Evolutionary conservation across 176 grass and related monocot genomes (phyloP).

Genomic region (Hordeum marinum): DNA sequence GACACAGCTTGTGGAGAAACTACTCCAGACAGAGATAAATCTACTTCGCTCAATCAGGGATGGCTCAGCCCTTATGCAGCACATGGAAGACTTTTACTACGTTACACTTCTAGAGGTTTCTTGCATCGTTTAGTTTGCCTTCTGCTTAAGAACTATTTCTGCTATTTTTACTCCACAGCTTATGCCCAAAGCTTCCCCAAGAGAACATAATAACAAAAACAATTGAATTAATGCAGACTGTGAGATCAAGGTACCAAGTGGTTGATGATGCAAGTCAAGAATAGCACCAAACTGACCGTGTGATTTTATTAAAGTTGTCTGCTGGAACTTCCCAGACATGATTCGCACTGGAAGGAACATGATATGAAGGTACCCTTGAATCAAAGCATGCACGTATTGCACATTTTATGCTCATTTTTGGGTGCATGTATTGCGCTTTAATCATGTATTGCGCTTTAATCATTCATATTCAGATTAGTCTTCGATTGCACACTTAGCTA

Average conservation of each 20-base stretch:
- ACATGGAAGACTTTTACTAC: conserved; percentile 99
- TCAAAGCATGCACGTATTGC: background rate
- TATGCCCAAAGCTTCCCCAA: conserved; percentile 16
- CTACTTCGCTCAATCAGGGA: conserved; percentile 83
- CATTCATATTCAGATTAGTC: no score
- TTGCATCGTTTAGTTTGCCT: background rate
- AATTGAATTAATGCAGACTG: conserved; percentile 52
- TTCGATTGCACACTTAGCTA: background rate
- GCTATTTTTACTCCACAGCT: background rate
- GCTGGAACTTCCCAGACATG: background rate
- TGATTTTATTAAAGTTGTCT: conserved; percentile 3
- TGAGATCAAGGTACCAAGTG: conserved; percentile 54
- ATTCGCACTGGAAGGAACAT: background rate
- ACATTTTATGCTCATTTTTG: no score
- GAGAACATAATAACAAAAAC: background rate
- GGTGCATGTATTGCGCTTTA: no score
- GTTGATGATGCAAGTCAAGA: conserved; percentile 31
- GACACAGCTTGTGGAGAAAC: conserved; percentile 84
- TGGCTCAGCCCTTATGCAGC: conserved; percentile 97
- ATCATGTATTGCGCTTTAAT: no score
- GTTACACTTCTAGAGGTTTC: conserved; percentile 92
- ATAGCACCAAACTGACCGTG: conserved; percentile 7
- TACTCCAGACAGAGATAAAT: conserved; percentile 94
- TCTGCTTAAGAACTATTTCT: conserved; percentile 14
- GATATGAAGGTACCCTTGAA: background rate